These are phyloP conservation scores for Amanita polypyramis DNA, from an alignment of 768 basidiomycete species.

Conservation along the genomic window DNA sequence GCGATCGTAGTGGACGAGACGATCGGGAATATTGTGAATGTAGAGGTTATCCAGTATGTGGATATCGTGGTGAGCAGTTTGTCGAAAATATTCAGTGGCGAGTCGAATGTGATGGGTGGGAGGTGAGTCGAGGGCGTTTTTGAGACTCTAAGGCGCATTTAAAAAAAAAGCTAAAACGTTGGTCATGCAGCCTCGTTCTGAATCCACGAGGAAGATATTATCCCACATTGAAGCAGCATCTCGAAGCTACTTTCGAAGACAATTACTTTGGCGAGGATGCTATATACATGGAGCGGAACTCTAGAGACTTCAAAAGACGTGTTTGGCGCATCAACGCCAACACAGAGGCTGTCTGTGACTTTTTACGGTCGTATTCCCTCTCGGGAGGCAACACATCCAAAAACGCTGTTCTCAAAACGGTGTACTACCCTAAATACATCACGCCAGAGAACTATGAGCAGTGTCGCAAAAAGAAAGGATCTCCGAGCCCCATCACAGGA, in stretches of 20 bases:
- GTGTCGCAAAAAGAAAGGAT: conserved; percentile 43
- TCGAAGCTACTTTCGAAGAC: conserved; percentile 65
- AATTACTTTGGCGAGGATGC: conserved; percentile 86
- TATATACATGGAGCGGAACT: conserved; percentile 96
- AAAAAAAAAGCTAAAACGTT: not conserved
- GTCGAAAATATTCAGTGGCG: conserved; percentile 92
- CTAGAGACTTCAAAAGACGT: conserved; percentile 79
- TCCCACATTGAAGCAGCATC: conserved; percentile 44
- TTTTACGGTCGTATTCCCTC: conserved; percentile 51
- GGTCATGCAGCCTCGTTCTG: conserved; percentile 58
- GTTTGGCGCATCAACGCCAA: conserved; percentile 72
- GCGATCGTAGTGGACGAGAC: conserved; percentile 89
- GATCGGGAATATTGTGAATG: conserved; percentile 89
- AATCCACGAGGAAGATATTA: conserved; percentile 76
- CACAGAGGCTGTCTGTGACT: conserved; percentile 72
- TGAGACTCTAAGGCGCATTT: too few species aligned
- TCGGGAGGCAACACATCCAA: conserved; percentile 22
- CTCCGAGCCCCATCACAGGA: not conserved
- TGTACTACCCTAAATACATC: conserved; percentile 84
- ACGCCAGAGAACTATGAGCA: conserved; percentile 62
- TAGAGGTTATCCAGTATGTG: conserved; percentile 76
- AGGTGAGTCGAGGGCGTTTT: conserved; percentile 42
- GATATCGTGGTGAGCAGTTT: conserved; percentile 90
- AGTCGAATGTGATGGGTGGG: conserved; percentile 95
- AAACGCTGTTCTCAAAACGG: conserved; percentile 55